Conservation (phyloP, 2,329 filamentous ascomycete genomes). For the Colletotrichum gloeosporioides region DNA sequence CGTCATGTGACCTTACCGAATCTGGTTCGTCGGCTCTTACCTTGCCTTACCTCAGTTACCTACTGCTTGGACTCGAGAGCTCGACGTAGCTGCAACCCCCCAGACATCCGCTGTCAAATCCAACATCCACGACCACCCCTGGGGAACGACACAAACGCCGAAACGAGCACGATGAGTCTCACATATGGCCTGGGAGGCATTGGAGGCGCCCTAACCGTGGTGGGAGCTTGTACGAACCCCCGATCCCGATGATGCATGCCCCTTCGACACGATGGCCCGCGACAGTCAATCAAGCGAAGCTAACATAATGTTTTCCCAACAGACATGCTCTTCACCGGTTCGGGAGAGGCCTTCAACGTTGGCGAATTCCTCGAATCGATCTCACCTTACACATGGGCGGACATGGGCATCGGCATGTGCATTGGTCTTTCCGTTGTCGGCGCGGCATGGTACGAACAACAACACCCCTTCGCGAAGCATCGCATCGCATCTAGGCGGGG, state of each 20-base stretch:
- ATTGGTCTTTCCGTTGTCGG: slow-evolving; percentile 96
- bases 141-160: slow-evolving; percentile 24
- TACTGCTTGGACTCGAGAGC: slow-evolving; percentile 18
- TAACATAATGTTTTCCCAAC: slow-evolving; percentile 21
- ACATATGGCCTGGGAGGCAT: slow-evolving; percentile 73
- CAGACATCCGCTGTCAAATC: slow-evolving; percentile 9
- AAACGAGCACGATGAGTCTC: slow-evolving; percentile 68
- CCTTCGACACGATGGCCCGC: neutral
- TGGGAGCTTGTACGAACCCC: slow-evolving; percentile 75
- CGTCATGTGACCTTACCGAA: slow-evolving; percentile 42
- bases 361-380: slow-evolving; percentile 93
- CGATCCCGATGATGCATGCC: neutral
- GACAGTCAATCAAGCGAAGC: neutral
- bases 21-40: slow-evolving; percentile 19
- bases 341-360: slow-evolving; percentile 96
- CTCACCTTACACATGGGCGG: slow-evolving; percentile 94
- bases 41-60: slow-evolving; percentile 17
- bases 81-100: slow-evolving; percentile 22
- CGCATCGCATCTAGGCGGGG: neutral
- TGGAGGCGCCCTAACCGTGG: slow-evolving; percentile 71
- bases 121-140: slow-evolving; percentile 10
- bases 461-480: neutral
- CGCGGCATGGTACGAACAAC: slow-evolving; percentile 81
- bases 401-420: slow-evolving; percentile 88
- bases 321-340: slow-evolving; percentile 99